Conservation (phyloP, 441 rosid species). For the Populus hybrid region DNA sequence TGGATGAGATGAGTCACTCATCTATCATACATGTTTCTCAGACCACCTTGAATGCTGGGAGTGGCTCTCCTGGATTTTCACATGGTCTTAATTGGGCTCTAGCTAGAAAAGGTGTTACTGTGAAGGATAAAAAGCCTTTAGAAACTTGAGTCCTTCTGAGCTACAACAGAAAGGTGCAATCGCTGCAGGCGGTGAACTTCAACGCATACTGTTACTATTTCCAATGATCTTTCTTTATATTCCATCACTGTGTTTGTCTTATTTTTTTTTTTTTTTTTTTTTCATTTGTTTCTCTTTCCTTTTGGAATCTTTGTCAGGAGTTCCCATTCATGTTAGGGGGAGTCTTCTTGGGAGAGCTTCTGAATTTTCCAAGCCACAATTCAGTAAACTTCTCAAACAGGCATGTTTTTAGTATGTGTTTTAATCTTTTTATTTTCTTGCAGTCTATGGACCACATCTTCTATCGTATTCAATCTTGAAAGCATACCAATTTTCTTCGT, state of each 20-base stretch:
- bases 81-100: slow-evolving; percentile 36
- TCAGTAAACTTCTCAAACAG: slow-evolving; percentile 36
- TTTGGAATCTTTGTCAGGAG: slow-evolving; percentile 29
- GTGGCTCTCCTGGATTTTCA: slow-evolving; percentile 19
- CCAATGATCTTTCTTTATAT: not conserved
- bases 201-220: not conserved
- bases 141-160: slow-evolving; percentile 31
- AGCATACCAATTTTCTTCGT: not conserved
- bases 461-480: not conserved
- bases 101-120: slow-evolving; percentile 39
- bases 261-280: not conserved
- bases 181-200: slow-evolving; percentile 22
- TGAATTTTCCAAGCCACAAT: slow-evolving; percentile 34
- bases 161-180: slow-evolving; percentile 37
- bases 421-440: not conserved
- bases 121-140: slow-evolving; percentile 32
- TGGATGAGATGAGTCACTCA: too few relatives aligned
- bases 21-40: not conserved
- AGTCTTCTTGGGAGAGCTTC: slow-evolving; percentile 24
- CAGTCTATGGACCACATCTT: not conserved
- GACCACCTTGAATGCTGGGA: slow-evolving; percentile 17
- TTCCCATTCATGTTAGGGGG: slow-evolving; percentile 36
- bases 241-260: not conserved
- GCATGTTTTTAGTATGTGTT: slow-evolving; percentile 18
- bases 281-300: not conserved